Base-by-base conservation (phyloP, 169 alveolate species). In the Theileria sp. region DNA sequence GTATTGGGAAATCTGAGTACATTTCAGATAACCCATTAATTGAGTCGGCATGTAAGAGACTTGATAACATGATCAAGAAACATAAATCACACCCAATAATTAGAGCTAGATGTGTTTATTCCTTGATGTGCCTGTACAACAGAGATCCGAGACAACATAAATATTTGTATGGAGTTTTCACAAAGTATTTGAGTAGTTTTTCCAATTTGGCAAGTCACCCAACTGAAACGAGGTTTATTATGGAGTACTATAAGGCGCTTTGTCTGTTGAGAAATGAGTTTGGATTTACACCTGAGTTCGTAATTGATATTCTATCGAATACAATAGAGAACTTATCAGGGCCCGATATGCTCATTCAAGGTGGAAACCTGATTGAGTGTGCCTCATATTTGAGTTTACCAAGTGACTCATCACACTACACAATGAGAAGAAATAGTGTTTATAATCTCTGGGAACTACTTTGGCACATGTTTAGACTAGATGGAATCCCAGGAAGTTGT, bases 401-500 rank as follows among this genome's bases (percentile, higher is more conserved):
- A 17, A 38, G 68, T 0, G 74, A 83, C 21, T 28, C 76, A 9
- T 28, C 78, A 6, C 54, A 15, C 32, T 8, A 58, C 64, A 23
- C 51, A 21, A 17, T 5, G 60, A 13, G 10, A 36, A 51, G 72
- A 15, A 58, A 30, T n/a, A 36, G 26, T 26, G 19, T 83, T n/a
- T 64, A 17, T 28, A 61, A 67, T 9, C 70, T 83, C 34, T 83
- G 89, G 89, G 62, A 69, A n/a, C 61, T 76, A 8, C 56, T 85
- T 36, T 77, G 87, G 87, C 91, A 85, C 71, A 38, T 85, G 34
- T 85, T 85, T 50, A 70, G 91, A 76, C 80, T 85, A 10, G 91
- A 85, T 51, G 91, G 88, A 19, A 78, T 85, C 44, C 91, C 91
- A 3, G 91, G 87, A 0, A 78, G 87, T 32, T 77, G 91, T 30